Evolutionary conservation across 352 stramenopile species (phyloP).

Genomic region (Aphanomyces astaci): DNA sequence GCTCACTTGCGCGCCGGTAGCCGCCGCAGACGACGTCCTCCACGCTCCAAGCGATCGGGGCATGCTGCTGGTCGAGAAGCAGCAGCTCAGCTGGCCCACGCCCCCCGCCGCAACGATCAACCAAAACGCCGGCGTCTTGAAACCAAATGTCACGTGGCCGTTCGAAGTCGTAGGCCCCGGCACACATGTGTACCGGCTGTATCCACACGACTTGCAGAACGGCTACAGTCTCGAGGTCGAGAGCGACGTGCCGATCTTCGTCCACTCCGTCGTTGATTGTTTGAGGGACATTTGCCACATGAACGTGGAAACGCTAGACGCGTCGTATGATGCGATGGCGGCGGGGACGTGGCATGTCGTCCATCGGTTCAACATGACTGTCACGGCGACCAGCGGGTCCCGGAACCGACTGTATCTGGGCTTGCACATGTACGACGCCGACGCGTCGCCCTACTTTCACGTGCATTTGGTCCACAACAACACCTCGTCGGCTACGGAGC

Average conservation of each 20-base stretch:
- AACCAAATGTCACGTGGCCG: constrained; percentile 3
- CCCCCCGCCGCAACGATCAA: not conserved
- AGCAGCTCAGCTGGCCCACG: not conserved
- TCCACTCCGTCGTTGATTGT: not conserved
- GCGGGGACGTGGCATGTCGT: constrained; percentile 1
- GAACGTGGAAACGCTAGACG: not conserved
- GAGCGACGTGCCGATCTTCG: constrained; percentile 1
- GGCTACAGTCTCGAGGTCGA: constrained; percentile 22
- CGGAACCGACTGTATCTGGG: constrained; percentile 34
- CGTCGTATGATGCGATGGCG: constrained; percentile 1
- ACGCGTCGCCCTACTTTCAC: constrained; percentile 39
- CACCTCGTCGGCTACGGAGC: no score
- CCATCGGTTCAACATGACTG: not conserved
- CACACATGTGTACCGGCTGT: constrained; percentile 11
- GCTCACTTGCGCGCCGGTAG: not conserved
- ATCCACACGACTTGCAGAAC: not conserved
- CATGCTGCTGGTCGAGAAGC: not conserved
- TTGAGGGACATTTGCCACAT: not conserved
- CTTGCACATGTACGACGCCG: constrained; percentile 47
- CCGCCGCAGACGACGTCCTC: not conserved
- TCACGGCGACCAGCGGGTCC: not conserved
- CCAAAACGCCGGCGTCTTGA: not conserved
- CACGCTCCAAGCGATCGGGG: not conserved
- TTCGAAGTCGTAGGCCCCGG: constrained; percentile 9
- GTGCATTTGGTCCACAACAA: constrained; percentile 44